These are phyloP conservation scores for Colletotrichum tanaceti DNA, from an alignment of 2,329 filamentous ascomycete genomes.

Conservation along the genomic window DNA sequence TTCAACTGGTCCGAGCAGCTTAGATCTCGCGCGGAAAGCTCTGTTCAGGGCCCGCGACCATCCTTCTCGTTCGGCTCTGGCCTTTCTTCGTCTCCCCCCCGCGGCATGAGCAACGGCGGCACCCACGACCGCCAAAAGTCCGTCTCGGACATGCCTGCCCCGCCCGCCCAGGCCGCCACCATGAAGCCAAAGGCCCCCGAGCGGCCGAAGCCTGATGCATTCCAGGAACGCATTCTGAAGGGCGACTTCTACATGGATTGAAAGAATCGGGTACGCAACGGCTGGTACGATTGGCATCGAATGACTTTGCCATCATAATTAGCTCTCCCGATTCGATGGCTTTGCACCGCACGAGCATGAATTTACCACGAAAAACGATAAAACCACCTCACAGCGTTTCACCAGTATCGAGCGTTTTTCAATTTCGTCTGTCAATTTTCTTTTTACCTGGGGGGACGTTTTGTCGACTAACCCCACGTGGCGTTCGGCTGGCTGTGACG, in stretches of 20 bases:
- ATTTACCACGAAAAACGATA: conserved; percentile 22
- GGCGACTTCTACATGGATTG: conserved; percentile 99
- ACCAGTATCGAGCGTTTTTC: conserved; percentile 16
- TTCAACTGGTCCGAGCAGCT: conserved; percentile 98
- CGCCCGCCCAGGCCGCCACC: conserved; percentile 62
- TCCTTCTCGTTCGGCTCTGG: conserved; percentile 68
- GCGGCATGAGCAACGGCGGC: conserved; percentile 47
- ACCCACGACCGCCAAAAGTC: conserved; percentile 77
- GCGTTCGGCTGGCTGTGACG: conserved; percentile 26
- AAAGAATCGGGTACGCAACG: conserved; percentile 41
- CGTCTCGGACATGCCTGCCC: conserved; percentile 71
- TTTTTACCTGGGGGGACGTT: conserved; percentile 15
- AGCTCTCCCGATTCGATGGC: background rate
- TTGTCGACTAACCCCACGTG: conserved; percentile 26
- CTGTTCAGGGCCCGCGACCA: conserved; percentile 67
- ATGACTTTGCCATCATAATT: conserved; percentile 1
- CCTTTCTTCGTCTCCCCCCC: conserved; percentile 57
- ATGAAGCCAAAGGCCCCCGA: conserved; percentile 59
- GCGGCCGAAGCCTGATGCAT: conserved; percentile 84
- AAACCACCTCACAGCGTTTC: conserved; percentile 33
- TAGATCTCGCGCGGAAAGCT: conserved; percentile 89
- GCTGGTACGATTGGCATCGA: conserved; percentile 13
- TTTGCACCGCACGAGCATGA: background rate
- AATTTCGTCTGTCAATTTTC: conserved; percentile 11
- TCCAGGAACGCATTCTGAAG: conserved; percentile 97